Conservation (phyloP, 306 rosid genomes). For the Trichosanthes truncata region DNA sequence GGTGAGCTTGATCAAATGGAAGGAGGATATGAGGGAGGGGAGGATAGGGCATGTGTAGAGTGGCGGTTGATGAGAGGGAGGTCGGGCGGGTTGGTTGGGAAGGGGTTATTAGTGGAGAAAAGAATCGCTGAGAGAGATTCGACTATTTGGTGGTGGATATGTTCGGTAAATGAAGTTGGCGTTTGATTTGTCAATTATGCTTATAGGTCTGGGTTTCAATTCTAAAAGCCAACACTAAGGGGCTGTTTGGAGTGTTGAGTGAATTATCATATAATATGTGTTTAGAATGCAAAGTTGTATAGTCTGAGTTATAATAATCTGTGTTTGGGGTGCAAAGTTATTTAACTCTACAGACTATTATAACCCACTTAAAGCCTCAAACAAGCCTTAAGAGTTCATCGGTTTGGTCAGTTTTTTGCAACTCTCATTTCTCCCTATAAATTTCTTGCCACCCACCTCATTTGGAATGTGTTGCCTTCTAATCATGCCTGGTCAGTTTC, state of each 20-base stretch:
- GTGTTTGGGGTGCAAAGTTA: no score
- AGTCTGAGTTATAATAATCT: no score
- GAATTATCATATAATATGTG: no score
- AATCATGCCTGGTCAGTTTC: neutral
- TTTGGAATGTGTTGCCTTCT: neutral
- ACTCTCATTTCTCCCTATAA: neutral
- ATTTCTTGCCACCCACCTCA: neutral
- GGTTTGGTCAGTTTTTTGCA: neutral
- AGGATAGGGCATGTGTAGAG: neutral
- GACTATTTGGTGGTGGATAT: neutral
- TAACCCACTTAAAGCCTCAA: no score
- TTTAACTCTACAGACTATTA: no score
- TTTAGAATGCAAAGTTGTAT: no score
- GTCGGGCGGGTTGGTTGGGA: neutral
- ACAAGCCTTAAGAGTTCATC: neutral
- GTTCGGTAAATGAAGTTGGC: neutral
- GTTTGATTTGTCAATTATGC: neutral
- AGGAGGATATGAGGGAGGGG: neutral
- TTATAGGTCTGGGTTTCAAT: neutral
- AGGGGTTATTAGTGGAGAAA: neutral
- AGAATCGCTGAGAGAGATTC: neutral
- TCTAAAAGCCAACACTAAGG: neutral
- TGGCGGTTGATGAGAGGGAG: neutral
- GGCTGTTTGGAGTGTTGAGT: no score
- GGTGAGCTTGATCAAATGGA: neutral